Percentiles rank a stretch among this genome's conserved stretches.
Evolutionary conservation across 2,329 filamentous ascomycete genomes (phyloP).

Genomic region (Verticillium dahliae): DNA sequence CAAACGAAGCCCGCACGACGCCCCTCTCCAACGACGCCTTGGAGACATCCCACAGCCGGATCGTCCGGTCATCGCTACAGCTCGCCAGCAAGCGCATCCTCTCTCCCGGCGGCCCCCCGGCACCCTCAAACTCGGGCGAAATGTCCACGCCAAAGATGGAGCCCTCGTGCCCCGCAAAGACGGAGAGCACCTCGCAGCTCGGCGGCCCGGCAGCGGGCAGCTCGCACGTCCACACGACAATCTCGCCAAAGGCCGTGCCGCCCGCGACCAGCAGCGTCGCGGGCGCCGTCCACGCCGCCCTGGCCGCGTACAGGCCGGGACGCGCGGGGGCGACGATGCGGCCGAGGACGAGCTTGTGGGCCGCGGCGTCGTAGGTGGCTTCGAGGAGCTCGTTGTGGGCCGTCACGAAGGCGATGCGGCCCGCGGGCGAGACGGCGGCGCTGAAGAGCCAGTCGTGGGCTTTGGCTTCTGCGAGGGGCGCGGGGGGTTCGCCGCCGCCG

Average conservation of each 20-base stretch:
- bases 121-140: constrained; percentile 45
- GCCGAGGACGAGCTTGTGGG: constrained; percentile 32
- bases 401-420: constrained; percentile 60
- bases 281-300: constrained; percentile 59
- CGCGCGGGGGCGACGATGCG: constrained; percentile 58
- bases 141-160: constrained; percentile 89
- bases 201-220: constrained; percentile 12
- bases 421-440: constrained; percentile 23
- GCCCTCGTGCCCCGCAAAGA: constrained; percentile 71
- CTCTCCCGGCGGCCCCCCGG: constrained; percentile 17
- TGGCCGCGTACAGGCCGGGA: constrained; percentile 83
- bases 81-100: constrained; percentile 66
- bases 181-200: constrained; percentile 32
- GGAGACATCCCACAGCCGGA: constrained; percentile 81
- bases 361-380: constrained; percentile 27
- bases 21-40: constrained; percentile 26
- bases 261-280: constrained; percentile 58
- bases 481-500: constrained; percentile 17
- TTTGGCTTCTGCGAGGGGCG: constrained; percentile 62
- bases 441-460: constrained; percentile 61
- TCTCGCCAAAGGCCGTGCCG: constrained; percentile 91
- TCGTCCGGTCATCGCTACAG: constrained; percentile 90
- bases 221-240: constrained; percentile 77
- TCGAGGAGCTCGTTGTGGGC: constrained; percentile 78
- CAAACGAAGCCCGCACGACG: constrained; percentile 17